Conservation (phyloP, 345 rosid species). For the Euphorbia pulcherrima region DNA sequence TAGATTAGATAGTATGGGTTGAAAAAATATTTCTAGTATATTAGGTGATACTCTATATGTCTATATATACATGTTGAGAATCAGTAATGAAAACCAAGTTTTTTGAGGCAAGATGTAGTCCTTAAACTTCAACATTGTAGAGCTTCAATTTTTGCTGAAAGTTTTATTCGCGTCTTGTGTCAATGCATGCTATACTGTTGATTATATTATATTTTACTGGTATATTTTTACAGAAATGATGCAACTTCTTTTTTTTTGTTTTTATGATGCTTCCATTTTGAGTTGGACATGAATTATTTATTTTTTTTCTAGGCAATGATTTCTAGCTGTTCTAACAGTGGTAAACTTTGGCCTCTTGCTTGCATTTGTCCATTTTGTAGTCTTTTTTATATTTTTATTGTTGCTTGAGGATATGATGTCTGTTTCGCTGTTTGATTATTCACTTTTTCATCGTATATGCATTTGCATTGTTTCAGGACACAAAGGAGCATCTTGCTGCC, state of each 20-base stretch:
- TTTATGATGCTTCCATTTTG: neutral
- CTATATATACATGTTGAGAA: too few relatives aligned
- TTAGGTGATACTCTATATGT: too few relatives aligned
- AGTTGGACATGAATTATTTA: neutral
- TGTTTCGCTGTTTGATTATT: neutral
- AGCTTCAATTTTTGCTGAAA: constrained; percentile 1
- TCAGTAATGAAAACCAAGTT: too few relatives aligned
- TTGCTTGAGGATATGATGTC: neutral
- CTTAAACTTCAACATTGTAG: too few relatives aligned
- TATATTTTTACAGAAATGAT: neutral
- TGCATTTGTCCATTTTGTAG: neutral
- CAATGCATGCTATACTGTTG: neutral
- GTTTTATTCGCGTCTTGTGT: neutral
- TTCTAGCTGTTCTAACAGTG: neutral
- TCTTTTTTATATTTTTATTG: neutral
- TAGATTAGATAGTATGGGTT: too few relatives aligned
- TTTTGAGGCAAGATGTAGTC: too few relatives aligned
- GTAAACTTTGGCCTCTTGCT: neutral
- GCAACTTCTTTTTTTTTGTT: neutral
- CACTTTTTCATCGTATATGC: neutral
- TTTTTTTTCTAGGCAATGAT: neutral
- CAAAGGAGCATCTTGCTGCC: constrained; percentile 93
- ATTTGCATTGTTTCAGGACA: constrained; percentile 55
- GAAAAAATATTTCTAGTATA: too few relatives aligned
- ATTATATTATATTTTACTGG: neutral